Conservation (phyloP, 768 basidiomycete genomes). For the Porpolomopsis calyptriformis region DNA sequence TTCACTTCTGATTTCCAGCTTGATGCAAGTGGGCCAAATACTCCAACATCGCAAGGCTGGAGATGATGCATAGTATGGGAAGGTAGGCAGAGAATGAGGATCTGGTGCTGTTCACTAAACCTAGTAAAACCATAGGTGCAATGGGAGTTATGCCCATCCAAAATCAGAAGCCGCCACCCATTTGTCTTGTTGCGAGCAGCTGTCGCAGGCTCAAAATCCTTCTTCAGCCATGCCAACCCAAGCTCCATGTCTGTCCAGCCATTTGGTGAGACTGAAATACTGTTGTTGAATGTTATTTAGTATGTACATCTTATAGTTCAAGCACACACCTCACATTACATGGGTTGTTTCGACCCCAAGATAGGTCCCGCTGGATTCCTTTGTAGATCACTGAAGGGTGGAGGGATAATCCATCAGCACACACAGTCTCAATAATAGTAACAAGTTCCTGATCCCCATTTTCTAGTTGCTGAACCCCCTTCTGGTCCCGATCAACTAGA, state of each 20-base stretch:
- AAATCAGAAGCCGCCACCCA: constrained; percentile 22
- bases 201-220: constrained; percentile 24
- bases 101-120: constrained; percentile 19
- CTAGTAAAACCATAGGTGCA: constrained; percentile 22
- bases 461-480: constrained; percentile 13
- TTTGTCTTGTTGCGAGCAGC: constrained; percentile 9
- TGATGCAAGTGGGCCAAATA: constrained; percentile 26
- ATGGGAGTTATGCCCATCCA: constrained; percentile 32
- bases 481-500: constrained; percentile 13
- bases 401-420: constrained; percentile 30
- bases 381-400: constrained; percentile 30
- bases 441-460: constrained; percentile 32
- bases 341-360: too few relatives aligned
- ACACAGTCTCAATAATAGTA: constrained; percentile 35
- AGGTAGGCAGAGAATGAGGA: constrained; percentile 27
- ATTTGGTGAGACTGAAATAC: constrained; percentile 24
- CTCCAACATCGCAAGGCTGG: constrained; percentile 27
- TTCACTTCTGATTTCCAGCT: constrained; percentile 22
- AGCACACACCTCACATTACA: constrained; percentile 20
- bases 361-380: constrained; percentile 18
- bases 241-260: constrained; percentile 33
- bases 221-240: constrained; percentile 22
- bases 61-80: constrained; percentile 28
- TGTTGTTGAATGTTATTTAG: constrained; percentile 8
- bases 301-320: neutral